Evolutionary conservation across 164 flowering plant species (phyloP), one percentile per base, ranked within the genome.

Genomic region (Chimonanthus praecox): DNA sequence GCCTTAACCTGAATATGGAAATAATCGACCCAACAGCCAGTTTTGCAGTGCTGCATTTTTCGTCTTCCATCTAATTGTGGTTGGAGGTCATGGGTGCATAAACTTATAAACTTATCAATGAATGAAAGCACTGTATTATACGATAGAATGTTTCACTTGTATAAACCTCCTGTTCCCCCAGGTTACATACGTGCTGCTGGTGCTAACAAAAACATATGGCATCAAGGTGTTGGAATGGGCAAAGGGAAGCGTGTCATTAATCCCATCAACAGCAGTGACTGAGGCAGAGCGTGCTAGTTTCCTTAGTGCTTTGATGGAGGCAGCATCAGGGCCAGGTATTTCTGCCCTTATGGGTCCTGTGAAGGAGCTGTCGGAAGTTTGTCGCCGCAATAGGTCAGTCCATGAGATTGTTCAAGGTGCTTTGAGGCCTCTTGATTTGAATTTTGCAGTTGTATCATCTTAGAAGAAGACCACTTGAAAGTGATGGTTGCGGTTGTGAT

Each of bases 381-480:
- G 95, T 74, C 88, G 99, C 0, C 88, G 99, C 4, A 95, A 95
- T 69, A 79, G 92, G 77, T 87, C 92, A 1, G 98, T 95, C 72
- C 97, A 92, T 78, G 99, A 96, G 81, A 92, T 94, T 49, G 99
- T 96, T 68, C 98, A 90, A 78, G 94, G 87, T 72, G 94, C 91
- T 74, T 84, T 95, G 81, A 90, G 89, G 81, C 99, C 99, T 6
- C 90, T 74, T 58, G 98, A 95, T 74, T 81, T 92, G 82, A 87
- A 86, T 80, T 15, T 83, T 75, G 76, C 75, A 49, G 69, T 80
- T 84, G 87, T 85, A 80, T 85, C 88, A 43, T 72, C 75, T 4
- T 65, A 72, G 60, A 9, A 6, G 49, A 50, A 58, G 68, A 66
- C 47, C 5, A 45, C 10, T 5, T 3, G 7, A 5, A 16, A 44